A percentile compares a stretch with the other conserved stretches of the same genome.
phyloP scores from a whole-genome alignment of 2,329 filamentous ascomycete species.

The Furcasterigmium sp. region DNA sequence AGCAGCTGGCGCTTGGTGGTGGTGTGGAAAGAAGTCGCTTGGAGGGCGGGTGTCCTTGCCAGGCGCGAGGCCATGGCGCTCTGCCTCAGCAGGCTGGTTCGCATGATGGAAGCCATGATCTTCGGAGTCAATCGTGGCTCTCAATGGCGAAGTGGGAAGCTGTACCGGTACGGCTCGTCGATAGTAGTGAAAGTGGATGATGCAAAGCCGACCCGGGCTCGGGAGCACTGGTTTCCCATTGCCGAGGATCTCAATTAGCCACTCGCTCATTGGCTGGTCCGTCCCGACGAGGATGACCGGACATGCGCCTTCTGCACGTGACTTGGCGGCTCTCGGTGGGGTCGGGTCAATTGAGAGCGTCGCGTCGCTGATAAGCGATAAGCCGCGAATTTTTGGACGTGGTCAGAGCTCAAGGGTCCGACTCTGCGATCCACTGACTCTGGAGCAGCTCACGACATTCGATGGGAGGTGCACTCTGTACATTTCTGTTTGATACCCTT shows the following conservation, averaged over 20 bases:
- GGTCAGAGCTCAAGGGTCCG: neutral
- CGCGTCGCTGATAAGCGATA: slow-evolving; percentile 5
- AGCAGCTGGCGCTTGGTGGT: slow-evolving; percentile 71
- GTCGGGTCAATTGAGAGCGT: slow-evolving; percentile 4
- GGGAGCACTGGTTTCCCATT: slow-evolving; percentile 23
- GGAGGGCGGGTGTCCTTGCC: slow-evolving; percentile 24
- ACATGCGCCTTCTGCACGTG: slow-evolving; percentile 9
- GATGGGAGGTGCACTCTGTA: too few species aligned
- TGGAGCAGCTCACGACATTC: too few species aligned
- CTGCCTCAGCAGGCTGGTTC: slow-evolving; percentile 51
- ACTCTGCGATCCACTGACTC: too few species aligned
- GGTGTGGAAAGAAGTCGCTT: slow-evolving; percentile 79
- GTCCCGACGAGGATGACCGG: slow-evolving; percentile 6
- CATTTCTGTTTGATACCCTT: neutral
- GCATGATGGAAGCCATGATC: slow-evolving; percentile 52
- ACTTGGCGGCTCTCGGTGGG: slow-evolving; percentile 6
- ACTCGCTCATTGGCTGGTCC: slow-evolving; percentile 35
- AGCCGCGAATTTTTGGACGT: slow-evolving; percentile 11
- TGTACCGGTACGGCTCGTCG: slow-evolving; percentile 7
- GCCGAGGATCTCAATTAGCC: slow-evolving; percentile 47
- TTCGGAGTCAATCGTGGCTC: slow-evolving; percentile 6
- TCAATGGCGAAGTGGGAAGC: slow-evolving; percentile 8
- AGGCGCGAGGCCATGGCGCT: slow-evolving; percentile 33
- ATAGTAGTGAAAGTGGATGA: slow-evolving; percentile 18
- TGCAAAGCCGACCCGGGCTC: slow-evolving; percentile 14